Percentiles rank a stretch among this genome's conserved stretches.
Evolutionary conservation across 179 eudicot genomes (phyloP).

Genomic region (Beta corolliflora): DNA sequence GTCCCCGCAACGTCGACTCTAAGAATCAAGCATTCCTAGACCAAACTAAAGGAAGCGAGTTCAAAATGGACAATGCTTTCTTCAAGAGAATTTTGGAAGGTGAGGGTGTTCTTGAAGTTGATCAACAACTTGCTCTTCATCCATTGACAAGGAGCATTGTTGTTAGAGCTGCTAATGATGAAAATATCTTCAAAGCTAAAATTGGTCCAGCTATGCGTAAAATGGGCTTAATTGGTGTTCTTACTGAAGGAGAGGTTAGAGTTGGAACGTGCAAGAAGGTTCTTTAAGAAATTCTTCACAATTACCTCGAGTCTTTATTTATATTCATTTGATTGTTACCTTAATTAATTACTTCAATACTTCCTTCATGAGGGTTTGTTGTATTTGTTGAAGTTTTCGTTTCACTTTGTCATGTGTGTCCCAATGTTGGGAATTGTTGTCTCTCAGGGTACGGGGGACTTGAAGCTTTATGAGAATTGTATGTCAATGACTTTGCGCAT

Average conservation of each 20-base stretch:
- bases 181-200: slow-evolving; percentile 4
- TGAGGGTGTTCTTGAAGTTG: slow-evolving; percentile 29
- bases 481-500: not conserved
- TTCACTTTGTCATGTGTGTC: not conserved
- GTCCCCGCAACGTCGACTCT: slow-evolving; percentile 17
- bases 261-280: slow-evolving; percentile 29
- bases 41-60: slow-evolving; percentile 18
- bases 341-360: not conserved
- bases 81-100: slow-evolving; percentile 30
- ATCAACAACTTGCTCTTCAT: slow-evolving; percentile 24
- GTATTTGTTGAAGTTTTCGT: not conserved
- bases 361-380: not conserved
- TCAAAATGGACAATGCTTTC: slow-evolving; percentile 33
- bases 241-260: slow-evolving; percentile 31
- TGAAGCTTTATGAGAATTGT: not conserved
- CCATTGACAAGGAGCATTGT: slow-evolving; percentile 29
- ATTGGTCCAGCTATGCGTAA: slow-evolving; percentile 31
- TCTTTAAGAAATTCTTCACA: not conserved
- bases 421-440: not conserved
- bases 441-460: not conserved
- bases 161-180: slow-evolving; percentile 12
- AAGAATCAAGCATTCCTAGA: slow-evolving; percentile 22
- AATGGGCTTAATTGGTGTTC: slow-evolving; percentile 29
- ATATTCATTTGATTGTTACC: slow-evolving; percentile 6
- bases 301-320: not conserved